phyloP scores from a whole-genome alignment of 2,329 filamentous ascomycete species.

The Exophiala mesophila region DNA sequence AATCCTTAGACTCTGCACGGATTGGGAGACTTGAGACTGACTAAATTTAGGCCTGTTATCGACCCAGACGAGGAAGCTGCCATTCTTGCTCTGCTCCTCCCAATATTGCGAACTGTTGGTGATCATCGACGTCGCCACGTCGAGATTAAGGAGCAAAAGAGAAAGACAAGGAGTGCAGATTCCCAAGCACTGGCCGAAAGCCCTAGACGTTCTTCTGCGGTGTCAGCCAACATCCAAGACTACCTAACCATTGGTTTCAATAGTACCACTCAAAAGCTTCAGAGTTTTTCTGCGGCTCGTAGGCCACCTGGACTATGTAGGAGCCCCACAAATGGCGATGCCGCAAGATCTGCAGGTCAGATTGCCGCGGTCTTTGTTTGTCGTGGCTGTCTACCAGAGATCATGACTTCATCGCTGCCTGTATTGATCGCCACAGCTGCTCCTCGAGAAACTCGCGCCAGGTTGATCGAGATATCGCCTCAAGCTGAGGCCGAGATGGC shows the following conservation, averaged over 20 bases:
- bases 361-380: conserved; percentile 20
- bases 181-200: conserved; percentile 2
- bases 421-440: conserved; percentile 18
- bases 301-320: conserved; percentile 9
- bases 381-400: conserved; percentile 18
- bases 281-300: conserved; percentile 30
- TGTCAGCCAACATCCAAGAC: conserved; percentile 27
- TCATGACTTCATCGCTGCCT: conserved; percentile 19
- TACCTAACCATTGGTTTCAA: conserved; percentile 43
- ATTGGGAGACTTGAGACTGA: conserved; percentile 2
- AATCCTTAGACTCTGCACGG: not conserved
- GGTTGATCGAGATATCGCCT: conserved; percentile 15
- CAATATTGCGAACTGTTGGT: conserved; percentile 33
- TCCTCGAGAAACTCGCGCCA: conserved; percentile 6
- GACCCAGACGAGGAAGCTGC: conserved; percentile 13
- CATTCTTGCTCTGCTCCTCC: conserved; percentile 17
- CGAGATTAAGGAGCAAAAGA: conserved; percentile 34
- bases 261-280: conserved; percentile 40
- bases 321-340: not conserved
- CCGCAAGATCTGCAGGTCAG: not conserved
- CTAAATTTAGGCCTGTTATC: conserved; percentile 13
- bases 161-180: conserved; percentile 12
- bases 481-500: conserved; percentile 19
- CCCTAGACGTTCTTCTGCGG: conserved; percentile 1
- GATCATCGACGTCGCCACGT: conserved; percentile 35